Evolutionary conservation across 768 basidiomycete genomes (phyloP).

Genomic region (Leccinum pellstonianum): DNA sequence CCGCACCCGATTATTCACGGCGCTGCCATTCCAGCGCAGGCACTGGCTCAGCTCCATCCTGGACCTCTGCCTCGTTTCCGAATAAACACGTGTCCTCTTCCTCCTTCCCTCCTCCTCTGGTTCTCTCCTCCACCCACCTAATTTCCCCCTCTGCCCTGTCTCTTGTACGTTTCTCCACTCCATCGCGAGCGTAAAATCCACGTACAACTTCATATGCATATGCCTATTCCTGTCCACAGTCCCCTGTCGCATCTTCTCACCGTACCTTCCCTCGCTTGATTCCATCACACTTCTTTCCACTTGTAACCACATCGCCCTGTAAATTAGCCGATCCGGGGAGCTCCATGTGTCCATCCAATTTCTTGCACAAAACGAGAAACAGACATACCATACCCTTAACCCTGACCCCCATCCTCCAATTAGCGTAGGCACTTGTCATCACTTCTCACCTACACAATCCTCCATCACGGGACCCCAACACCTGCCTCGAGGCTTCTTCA

Average conservation of each 20-base stretch:
- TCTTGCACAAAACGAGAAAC: background rate
- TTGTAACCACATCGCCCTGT: conserved; percentile 8
- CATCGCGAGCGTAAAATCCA: background rate
- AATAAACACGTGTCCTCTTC: conserved; percentile 1
- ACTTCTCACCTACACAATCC: background rate
- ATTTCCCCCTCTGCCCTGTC: background rate
- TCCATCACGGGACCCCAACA: conserved; percentile 25
- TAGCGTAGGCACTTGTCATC: too few species aligned
- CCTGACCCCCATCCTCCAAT: conserved; percentile 5
- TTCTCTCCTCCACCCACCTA: background rate
- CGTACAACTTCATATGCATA: background rate
- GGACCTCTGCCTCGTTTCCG: conserved; percentile 3
- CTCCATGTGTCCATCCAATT: conserved; percentile 8
- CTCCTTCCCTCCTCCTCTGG: background rate
- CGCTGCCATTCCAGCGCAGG: background rate
- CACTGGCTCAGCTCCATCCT: background rate
- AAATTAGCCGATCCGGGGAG: conserved; percentile 21
- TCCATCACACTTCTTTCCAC: conserved; percentile 8
- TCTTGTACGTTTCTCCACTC: background rate
- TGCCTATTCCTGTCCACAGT: background rate
- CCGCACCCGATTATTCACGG: conserved; percentile 22
- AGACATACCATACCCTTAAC: conserved; percentile 15
- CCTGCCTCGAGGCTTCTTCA: conserved; percentile 30
- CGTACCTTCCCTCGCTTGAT: conserved; percentile 5
- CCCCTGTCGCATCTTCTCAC: conserved; percentile 10